Percentiles rank a stretch among this genome's conserved stretches.
Evolutionary conservation across 2,329 filamentous ascomycete species (phyloP).

Genomic region (Trichoderma cornu-damae): DNA sequence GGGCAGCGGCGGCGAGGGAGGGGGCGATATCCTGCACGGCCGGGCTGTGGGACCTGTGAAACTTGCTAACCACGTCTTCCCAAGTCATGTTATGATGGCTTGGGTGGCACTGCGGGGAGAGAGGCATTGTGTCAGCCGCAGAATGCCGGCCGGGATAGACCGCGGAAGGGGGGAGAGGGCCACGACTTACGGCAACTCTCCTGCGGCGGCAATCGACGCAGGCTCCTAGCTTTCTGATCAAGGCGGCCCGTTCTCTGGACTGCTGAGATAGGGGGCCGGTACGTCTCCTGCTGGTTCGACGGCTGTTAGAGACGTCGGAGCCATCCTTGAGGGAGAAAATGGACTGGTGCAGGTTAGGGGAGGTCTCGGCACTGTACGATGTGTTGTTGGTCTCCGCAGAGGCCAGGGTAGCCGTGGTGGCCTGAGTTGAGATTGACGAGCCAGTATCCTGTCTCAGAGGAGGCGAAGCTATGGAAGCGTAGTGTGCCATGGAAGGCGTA

Average conservation of each 20-base stretch:
- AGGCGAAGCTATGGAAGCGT: slow-evolving; percentile 29
- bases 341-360: slow-evolving; percentile 46
- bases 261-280: slow-evolving; percentile 55
- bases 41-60: slow-evolving; percentile 48
- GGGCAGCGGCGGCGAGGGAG: slow-evolving; percentile 35
- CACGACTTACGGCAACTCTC: slow-evolving; percentile 52
- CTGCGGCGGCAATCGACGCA: slow-evolving; percentile 52
- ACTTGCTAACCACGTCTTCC: slow-evolving; percentile 54
- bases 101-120: slow-evolving; percentile 48
- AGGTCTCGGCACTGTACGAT: slow-evolving; percentile 50
- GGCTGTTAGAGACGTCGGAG: slow-evolving; percentile 47
- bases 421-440: slow-evolving; percentile 50
- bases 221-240: slow-evolving; percentile 56
- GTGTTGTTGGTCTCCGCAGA: slow-evolving; percentile 46
- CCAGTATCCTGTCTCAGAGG: slow-evolving; percentile 45
- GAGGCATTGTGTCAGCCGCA: slow-evolving; percentile 5
- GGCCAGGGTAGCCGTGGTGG: slow-evolving; percentile 40
- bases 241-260: slow-evolving; percentile 54
- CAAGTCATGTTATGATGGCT: slow-evolving; percentile 57
- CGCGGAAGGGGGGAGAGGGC: neutral
- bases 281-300: slow-evolving; percentile 52
- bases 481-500: slow-evolving; percentile 21
- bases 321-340: slow-evolving; percentile 54
- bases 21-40: slow-evolving; percentile 46
- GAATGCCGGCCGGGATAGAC: neutral